These are phyloP conservation scores for Aspergillus ibericus DNA, from an alignment of 2,329 filamentous ascomycete genomes.

Conservation along the genomic window DNA sequence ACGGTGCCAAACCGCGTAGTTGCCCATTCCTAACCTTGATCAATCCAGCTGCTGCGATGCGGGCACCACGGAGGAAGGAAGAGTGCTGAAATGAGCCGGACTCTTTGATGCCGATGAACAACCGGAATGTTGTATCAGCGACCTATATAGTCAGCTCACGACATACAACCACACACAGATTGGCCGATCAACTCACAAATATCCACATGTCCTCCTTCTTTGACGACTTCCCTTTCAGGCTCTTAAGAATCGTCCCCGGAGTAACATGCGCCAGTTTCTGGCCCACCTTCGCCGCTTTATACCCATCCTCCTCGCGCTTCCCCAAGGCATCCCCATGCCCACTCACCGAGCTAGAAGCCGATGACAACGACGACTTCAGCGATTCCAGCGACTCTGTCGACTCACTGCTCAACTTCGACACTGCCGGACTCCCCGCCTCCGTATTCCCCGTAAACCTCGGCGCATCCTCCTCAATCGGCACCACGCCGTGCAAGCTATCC, in stretches of 20 bases:
- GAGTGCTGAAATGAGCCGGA: constrained; percentile 88
- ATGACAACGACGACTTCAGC: constrained; percentile 22
- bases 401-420: not conserved
- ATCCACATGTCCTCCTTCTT: constrained; percentile 91
- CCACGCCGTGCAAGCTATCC: constrained; percentile 76
- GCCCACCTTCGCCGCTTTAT: constrained; percentile 61
- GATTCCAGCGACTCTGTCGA: constrained; percentile 18
- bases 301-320: constrained; percentile 60
- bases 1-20: constrained; percentile 68
- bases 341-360: not conserved
- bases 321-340: constrained; percentile 47
- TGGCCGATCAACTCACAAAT: constrained; percentile 56
- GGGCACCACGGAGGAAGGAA: constrained; percentile 79
- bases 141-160: constrained; percentile 16
- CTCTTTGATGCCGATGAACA: constrained; percentile 89
- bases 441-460: constrained; percentile 52
- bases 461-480: constrained; percentile 60
- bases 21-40: constrained; percentile 83
- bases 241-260: constrained; percentile 72
- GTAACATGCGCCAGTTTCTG: constrained; percentile 67
- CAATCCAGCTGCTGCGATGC: constrained; percentile 78
- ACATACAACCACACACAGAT: too few species aligned
- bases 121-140: constrained; percentile 72
- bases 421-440: constrained; percentile 21
- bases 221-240: constrained; percentile 68